Evolutionary conservation across 441 rosid genomes (phyloP), one percentile per base, ranked within the genome.

Genomic region (Pelargonium myrrhifolium): DNA sequence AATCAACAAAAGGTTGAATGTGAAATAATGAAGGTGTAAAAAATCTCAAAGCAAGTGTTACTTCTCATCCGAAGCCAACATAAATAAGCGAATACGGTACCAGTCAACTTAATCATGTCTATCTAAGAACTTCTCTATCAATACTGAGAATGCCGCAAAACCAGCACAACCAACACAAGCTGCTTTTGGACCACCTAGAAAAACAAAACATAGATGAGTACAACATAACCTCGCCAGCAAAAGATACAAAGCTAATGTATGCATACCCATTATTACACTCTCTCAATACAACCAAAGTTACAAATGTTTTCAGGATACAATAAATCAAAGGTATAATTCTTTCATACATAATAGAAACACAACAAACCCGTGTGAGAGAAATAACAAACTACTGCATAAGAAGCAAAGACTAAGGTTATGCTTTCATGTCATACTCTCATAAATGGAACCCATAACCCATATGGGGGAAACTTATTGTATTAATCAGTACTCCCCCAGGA

Each of bases 151-250:
- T 63, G 97, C 83, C 40, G 97, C 97, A 72, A 93, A 91, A 28
- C 96, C 97, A 20, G 93, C 99, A 71, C 99, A 93, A 67, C 99
- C 96, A 66, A 60, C 80, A 70, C 99, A 91, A 24, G 96, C 88
- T 6, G 99, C 96, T 78, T 86, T 84, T 47, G 96, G 96, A 69
- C 97, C 97, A 58, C 90, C 99, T 88, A 62, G 24, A 68, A 67
- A 56, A 49, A 72, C 59, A 45, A 20, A 67, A 42, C 8, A 65
- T 1, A 64, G 37, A 40, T 12, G 65, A 47, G 68, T 59, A 64
- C 58, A 67, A 72, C 65, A 45, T 40, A 74, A 21, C 31, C 31
- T 22, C 5, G 53, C 31, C 59, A 61, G 14, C 0, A 45, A 8
- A 45, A 70, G 62, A 49, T 6, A 26, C 4, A 5, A 49, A 6